Evolutionary conservation across 345 rosid species (phyloP).

Genomic region (Jatropha curcas): DNA sequence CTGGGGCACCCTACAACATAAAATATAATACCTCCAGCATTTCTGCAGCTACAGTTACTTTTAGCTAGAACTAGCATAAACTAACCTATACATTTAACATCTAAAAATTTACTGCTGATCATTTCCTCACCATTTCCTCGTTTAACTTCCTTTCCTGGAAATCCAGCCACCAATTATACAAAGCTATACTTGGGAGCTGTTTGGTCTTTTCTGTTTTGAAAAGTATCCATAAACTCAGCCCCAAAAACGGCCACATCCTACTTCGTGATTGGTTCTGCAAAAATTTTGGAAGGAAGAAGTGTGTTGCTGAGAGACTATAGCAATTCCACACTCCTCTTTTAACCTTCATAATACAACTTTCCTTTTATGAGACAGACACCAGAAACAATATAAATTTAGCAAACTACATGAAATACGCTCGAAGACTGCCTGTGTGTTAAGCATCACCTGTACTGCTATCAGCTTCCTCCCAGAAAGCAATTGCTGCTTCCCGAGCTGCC

Average conservation of each 20-base stretch:
- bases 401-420: background rate
- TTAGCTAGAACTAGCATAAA: constrained; percentile 21
- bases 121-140: background rate
- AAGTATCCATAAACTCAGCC: no score
- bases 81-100: constrained; percentile 18
- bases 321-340: background rate
- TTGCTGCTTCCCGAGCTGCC: constrained; percentile 76
- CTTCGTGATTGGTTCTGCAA: background rate
- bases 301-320: background rate
- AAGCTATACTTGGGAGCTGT: background rate
- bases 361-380: background rate
- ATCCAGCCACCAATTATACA: background rate
- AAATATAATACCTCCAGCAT: background rate
- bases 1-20: background rate
- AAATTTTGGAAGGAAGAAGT: background rate
- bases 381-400: background rate
- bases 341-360: background rate
- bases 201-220: background rate
- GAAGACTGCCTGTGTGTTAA: background rate
- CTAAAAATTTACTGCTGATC: background rate
- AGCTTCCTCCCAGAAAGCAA: constrained; percentile 42
- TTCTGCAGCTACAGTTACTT: constrained; percentile 8
- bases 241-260: background rate
- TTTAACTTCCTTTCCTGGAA: background rate
- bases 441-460: constrained; percentile 9